Conservation (phyloP, 176 grass and related monocot species). For the Lolium perenne region DNA sequence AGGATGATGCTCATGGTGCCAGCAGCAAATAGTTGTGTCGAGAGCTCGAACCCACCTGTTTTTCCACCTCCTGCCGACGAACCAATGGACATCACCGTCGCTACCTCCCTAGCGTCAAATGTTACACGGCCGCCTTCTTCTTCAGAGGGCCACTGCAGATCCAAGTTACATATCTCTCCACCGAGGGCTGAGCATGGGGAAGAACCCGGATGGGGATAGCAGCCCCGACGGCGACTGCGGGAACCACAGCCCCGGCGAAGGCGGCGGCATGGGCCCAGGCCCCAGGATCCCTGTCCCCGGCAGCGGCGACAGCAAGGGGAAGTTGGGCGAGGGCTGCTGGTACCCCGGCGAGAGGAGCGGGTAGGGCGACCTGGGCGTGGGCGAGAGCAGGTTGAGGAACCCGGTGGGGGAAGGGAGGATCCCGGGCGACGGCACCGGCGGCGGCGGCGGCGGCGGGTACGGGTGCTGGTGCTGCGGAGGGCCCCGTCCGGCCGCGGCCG, state of each 20-base stretch:
- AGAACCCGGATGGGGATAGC: constrained; percentile 72
- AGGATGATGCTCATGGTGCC: background rate
- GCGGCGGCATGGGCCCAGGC: constrained; percentile 54
- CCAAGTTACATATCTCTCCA: constrained; percentile 76
- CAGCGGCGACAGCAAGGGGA: constrained; percentile 63
- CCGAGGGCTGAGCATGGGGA: constrained; percentile 67
- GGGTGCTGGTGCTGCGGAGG: constrained; percentile 27
- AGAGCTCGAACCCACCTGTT: constrained; percentile 59
- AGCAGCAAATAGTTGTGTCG: constrained; percentile 47
- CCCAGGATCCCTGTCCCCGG: constrained; percentile 70
- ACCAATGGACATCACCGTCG: constrained; percentile 24
- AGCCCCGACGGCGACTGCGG: constrained; percentile 73
- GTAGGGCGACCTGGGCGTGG: constrained; percentile 72
- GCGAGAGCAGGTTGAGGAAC: constrained; percentile 74
- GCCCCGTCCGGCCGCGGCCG: background rate
- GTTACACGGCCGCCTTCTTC: constrained; percentile 38
- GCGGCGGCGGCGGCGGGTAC: constrained; percentile 42
- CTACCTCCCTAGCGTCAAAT: constrained; percentile 59
- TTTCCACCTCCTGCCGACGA: constrained; percentile 4
- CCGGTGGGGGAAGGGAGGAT: constrained; percentile 71
- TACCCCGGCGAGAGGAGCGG: constrained; percentile 74
- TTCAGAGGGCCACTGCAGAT: constrained; percentile 1
- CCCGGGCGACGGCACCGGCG: constrained; percentile 56
- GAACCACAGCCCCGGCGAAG: constrained; percentile 67
- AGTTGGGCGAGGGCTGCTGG: constrained; percentile 69